A percentile compares a stretch with the other conserved stretches of the same genome.
Conservation (phyloP, 2,329 filamentous ascomycete genomes). For the Fusarium sp. region DNA sequence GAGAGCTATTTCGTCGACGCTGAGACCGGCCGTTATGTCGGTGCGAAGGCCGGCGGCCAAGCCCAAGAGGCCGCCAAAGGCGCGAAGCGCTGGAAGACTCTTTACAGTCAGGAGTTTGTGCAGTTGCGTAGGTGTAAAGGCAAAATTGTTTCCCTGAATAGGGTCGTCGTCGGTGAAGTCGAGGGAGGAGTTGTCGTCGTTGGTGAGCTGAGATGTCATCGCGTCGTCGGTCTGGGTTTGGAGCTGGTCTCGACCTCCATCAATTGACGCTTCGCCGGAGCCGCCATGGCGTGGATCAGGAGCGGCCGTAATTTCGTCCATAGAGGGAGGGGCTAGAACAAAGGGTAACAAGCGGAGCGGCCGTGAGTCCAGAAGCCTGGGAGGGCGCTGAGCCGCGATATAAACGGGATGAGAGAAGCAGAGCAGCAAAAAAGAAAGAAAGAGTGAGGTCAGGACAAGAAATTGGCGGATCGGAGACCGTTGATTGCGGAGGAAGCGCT, state of each 20-base stretch:
- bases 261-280: constrained; percentile 35
- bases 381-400: constrained; percentile 13
- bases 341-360: constrained; percentile 2
- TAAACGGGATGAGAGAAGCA: neutral
- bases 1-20: constrained; percentile 64
- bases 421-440: constrained; percentile 4
- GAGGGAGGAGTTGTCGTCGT: constrained; percentile 27
- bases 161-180: constrained; percentile 50
- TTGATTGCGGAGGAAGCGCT: constrained; percentile 37
- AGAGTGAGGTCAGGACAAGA: constrained; percentile 17
- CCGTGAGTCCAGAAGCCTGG: constrained; percentile 13
- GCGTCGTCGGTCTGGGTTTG: constrained; percentile 19
- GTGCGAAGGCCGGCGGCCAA: constrained; percentile 67
- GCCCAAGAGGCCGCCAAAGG: constrained; percentile 69
- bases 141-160: constrained; percentile 62
- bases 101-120: constrained; percentile 69
- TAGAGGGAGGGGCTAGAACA: constrained; percentile 35
- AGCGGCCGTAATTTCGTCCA: constrained; percentile 51
- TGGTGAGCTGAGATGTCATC: constrained; percentile 18
- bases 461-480: constrained; percentile 19
- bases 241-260: constrained; percentile 21
- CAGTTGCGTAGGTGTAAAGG: constrained; percentile 68
- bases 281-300: constrained; percentile 39
- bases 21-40: constrained; percentile 63
- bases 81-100: constrained; percentile 63